Conservation (phyloP, 306 rosid genomes). For the Sicyos baderoa region DNA sequence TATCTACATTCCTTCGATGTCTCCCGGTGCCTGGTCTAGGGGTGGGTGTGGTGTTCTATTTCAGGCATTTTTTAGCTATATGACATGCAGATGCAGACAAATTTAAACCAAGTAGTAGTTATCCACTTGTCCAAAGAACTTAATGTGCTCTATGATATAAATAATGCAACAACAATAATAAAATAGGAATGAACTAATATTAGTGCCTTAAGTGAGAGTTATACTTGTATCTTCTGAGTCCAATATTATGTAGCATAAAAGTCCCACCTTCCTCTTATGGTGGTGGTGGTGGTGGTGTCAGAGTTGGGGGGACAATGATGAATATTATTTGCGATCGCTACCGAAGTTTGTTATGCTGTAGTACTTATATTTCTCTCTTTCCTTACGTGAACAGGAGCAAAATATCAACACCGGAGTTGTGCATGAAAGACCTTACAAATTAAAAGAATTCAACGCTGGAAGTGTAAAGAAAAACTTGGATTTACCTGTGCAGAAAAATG, state of each 20-base stretch:
- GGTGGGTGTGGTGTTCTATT: too few species aligned
- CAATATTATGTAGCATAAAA: background rate
- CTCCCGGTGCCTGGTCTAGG: too few species aligned
- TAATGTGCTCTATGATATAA: background rate
- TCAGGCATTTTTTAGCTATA: background rate
- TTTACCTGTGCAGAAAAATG: slow-evolving; percentile 84
- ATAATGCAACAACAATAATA: background rate
- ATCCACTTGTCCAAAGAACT: background rate
- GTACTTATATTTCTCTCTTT: slow-evolving; percentile 18
- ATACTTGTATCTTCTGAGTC: background rate
- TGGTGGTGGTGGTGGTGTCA: background rate
- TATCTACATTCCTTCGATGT: too few species aligned
- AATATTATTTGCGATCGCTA: background rate
- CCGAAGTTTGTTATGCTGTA: background rate
- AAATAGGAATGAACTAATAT: background rate
- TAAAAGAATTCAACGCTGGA: slow-evolving; percentile 40
- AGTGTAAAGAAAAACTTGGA: slow-evolving; percentile 56
- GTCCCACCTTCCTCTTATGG: background rate
- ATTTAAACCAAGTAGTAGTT: background rate
- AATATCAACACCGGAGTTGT: slow-evolving; percentile 23
- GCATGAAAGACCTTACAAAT: slow-evolving; percentile 29
- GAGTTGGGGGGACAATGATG: background rate
- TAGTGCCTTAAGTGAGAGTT: background rate
- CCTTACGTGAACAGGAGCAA: slow-evolving; percentile 44
- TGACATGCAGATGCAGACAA: background rate